Conservation (phyloP, 306 rosid genomes). For the Carpinus fangiana region DNA sequence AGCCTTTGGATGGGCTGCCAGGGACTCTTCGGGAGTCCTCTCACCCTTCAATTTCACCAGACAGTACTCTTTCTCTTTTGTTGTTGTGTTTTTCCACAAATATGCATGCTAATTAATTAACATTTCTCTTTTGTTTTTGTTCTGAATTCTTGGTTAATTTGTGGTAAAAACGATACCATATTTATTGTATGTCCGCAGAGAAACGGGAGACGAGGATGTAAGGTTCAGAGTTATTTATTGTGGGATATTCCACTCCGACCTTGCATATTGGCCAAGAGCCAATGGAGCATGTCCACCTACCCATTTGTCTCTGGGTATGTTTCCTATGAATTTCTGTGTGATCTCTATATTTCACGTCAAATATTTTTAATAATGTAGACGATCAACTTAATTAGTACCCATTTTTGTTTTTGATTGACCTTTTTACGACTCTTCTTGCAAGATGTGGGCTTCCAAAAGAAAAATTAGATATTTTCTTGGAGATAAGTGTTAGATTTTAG, state of each 20-base stretch:
- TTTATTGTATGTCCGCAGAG: not conserved
- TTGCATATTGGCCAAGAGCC: slow-evolving; percentile 46
- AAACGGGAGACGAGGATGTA: not conserved
- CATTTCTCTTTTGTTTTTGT: not conserved
- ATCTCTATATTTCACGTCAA: too few relatives aligned
- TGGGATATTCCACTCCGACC: slow-evolving; percentile 61
- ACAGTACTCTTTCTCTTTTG: not conserved
- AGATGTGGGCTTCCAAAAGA: too few relatives aligned
- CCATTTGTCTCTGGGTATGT: slow-evolving; percentile 54
- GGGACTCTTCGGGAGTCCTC: not conserved
- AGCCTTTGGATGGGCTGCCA: not conserved
- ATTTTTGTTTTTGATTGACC: too few relatives aligned
- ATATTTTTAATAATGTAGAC: too few relatives aligned
- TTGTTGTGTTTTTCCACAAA: not conserved
- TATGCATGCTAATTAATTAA: too few relatives aligned
- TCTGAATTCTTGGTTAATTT: not conserved
- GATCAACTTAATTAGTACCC: too few relatives aligned
- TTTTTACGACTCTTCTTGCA: too few relatives aligned
- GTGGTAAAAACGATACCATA: not conserved
- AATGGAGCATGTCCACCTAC: slow-evolving; percentile 38
- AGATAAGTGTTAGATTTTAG: too few relatives aligned
- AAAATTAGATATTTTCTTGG: too few relatives aligned
- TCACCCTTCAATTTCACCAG: not conserved
- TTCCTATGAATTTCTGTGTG: not conserved
- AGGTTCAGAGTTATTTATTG: slow-evolving; percentile 31